Base-by-base conservation (phyloP, 305 asterid species). In the Rubia tinctorum region DNA sequence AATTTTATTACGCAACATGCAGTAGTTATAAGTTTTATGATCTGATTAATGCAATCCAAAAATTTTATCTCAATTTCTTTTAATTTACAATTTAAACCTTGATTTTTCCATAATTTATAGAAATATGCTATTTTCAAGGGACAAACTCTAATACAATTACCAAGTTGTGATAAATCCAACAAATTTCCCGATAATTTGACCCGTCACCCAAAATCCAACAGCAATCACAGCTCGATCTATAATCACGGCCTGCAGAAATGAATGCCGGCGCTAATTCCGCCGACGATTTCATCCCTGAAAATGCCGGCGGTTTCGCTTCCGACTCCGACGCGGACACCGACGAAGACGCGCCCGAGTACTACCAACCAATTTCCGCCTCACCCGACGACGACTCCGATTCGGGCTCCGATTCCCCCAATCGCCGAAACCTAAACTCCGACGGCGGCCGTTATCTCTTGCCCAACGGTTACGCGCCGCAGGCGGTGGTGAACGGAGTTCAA, bases 251-350 rank as follows among this genome's bases (percentile, higher is more conserved):
- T 8, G 56, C 59, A 37, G 25, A 59, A 5, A 74, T 67, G 78
- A 74, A 74, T 71, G 74, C 79, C 2, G 74, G 56, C n/a, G 69
- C 20, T 18, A 69, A 25, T 20, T 61, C 79, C 11, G 56, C 71
- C 17, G 11, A 61, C 66, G 14, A 61, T 20, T 75, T 60, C 10
- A 22, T 75, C 55, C 69, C 18, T 75, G 81, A 88, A 20, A 66
- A 61, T 79, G 82, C 82, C 73, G 84, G 71, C 13, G 59, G 74
- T 8, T 34, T 70, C 56, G 86, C 67, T 51, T 86, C 91, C 85
- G 91, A 88, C 79, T 88, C 96, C 66, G 97, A 90, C 73, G 66
- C 93, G 7, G 82, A 79, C 72, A 66, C 90, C 34, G 96, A 90
- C 62, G 97, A 88, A 20, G 97, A 87, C 18, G 75, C 81, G 18